Conservation (phyloP, 2,329 filamentous ascomycete species). For the Amesomyces nigricolor region DNA sequence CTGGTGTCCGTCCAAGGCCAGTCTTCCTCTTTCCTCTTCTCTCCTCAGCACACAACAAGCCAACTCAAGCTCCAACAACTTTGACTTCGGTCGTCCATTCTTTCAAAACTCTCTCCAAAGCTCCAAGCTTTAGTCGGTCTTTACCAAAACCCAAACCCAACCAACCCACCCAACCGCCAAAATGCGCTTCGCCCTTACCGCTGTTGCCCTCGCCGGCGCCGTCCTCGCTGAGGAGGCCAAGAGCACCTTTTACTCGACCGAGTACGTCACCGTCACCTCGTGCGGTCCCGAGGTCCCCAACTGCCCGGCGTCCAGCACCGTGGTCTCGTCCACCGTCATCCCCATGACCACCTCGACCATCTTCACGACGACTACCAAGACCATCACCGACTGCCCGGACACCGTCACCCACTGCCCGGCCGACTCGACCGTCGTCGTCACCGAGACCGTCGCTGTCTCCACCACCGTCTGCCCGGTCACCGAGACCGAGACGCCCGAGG, state of each 20-base stretch:
- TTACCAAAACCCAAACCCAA: constrained; percentile 19
- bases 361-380: constrained; percentile 54
- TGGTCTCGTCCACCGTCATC: constrained; percentile 28
- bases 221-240: constrained; percentile 29
- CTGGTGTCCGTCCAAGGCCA: constrained; percentile 15
- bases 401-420: constrained; percentile 58
- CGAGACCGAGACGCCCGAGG: constrained; percentile 1
- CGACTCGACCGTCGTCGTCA: constrained; percentile 35
- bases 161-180: constrained; percentile 39
- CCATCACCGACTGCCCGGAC: constrained; percentile 56
- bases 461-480: constrained; percentile 41
- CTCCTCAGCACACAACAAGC: constrained; percentile 33
- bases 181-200: constrained; percentile 56
- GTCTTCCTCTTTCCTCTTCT: constrained; percentile 25
- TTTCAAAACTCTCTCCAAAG: constrained; percentile 30
- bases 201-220: constrained; percentile 45
- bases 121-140: constrained; percentile 30
- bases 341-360: constrained; percentile 42
- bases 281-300: constrained; percentile 49
- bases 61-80: constrained; percentile 29
- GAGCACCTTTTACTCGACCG: constrained; percentile 51
- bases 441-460: constrained; percentile 36
- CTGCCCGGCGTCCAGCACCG: constrained; percentile 39
- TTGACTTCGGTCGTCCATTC: constrained; percentile 41
- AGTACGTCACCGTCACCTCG: constrained; percentile 56